Base-by-base conservation (phyloP, 768 basidiomycete genomes). In the Leucosporidium scottii region DNA sequence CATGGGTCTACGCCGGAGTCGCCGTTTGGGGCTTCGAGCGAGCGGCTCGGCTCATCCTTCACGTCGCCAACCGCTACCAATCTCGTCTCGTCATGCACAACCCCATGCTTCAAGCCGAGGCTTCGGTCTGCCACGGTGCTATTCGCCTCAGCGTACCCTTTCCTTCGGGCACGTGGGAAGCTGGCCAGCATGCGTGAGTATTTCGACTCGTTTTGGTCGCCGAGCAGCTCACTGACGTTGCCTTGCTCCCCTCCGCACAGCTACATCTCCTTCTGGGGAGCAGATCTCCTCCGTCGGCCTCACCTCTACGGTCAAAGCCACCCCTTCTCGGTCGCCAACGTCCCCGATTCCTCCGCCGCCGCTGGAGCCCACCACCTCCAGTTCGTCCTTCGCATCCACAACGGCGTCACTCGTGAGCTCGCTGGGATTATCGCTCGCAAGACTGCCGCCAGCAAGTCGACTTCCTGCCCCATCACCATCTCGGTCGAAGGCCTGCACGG, bases 11-110 rank as follows among this genome's bases (percentile, higher is more conserved):
- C 39, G 64, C 61, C 30, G 27, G 63, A 1, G 61, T 50, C 13
- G 70, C 34, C 4, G 50, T 71, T 55, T 71, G 70, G 70, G 30
- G 34, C 48, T 62, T 64, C n/a, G 70, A 71, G 51, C 70, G 70
- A 20, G 1, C 59, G 27, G n/a, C 7, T 12, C 70, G 70, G 10
- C 7, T 62, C 58, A 50, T 39, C 27, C 34, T 17, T 12, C 64
- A 66, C 50, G 23, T 63, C 56, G 53, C 61, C 21, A 50, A 27
- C 7, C 17, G 60, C n/a, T 58, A 58, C 64, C 50, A 60, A 48
- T 21, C 64, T 5, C 56, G 64, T 6, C 9, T 71, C 44, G 23
- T 68, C 64, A 6, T 68, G 17, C 66, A 67, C 4, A 27, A 27
- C 9, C 70, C 70, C 0, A 18, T 71, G 34, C 28, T 68, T 18